Conservation (phyloP, 495 filamentous ascomycete genomes). For the Pyrenopolyporus hunteri region DNA sequence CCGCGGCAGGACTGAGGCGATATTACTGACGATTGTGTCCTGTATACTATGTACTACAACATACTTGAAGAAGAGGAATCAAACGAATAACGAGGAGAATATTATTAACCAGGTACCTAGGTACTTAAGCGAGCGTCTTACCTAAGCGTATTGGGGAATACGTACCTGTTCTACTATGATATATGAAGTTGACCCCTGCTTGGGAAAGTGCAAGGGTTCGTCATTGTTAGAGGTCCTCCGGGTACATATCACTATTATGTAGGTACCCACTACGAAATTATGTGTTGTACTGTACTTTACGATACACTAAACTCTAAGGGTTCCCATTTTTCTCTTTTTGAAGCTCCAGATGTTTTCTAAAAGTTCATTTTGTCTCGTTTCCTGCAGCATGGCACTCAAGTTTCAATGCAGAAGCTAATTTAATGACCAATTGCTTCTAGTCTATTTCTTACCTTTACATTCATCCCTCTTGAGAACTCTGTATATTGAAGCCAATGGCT, state of each 20-base stretch:
- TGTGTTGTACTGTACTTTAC: no score
- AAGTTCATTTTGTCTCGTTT: not conserved
- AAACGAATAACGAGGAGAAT: no score
- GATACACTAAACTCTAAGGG: not conserved
- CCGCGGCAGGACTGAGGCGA: no score
- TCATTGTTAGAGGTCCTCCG: slow-evolving; percentile 11
- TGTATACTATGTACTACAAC: no score
- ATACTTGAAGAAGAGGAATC: no score
- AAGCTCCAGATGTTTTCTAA: slow-evolving; percentile 7
- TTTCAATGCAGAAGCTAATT: slow-evolving; percentile 11
- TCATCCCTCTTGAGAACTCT: not conserved
- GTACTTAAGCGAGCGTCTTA: no score
- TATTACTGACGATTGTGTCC: no score
- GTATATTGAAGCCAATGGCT: slow-evolving; percentile 37
- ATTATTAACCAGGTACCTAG: not conserved
- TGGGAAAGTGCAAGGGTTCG: not conserved
- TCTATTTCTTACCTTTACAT: slow-evolving; percentile 10
- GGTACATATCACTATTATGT: not conserved
- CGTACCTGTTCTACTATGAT: no score
- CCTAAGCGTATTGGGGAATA: no score
- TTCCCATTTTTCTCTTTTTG: slow-evolving; percentile 14
- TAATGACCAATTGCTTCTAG: slow-evolving; percentile 18
- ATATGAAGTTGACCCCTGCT: no score
- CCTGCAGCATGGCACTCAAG: not conserved
- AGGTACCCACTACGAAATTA: not conserved